A percentile compares a stretch with the other conserved stretches of the same genome.
Conservation (phyloP, 1,284 basidiomycete genomes). For the Tylopilus sp. region DNA sequence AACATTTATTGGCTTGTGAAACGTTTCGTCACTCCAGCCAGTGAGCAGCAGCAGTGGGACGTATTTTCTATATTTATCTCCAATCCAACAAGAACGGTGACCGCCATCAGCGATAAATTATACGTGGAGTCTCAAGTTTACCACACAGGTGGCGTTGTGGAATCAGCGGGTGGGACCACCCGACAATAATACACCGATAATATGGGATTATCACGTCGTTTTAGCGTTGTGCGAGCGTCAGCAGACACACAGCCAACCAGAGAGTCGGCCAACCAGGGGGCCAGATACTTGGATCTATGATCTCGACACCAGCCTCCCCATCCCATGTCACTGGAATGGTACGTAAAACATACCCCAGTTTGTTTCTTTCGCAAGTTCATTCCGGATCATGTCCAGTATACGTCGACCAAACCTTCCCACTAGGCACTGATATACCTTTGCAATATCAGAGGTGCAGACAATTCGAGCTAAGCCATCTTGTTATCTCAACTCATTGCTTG, state of each 20-base stretch:
- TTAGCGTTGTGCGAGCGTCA: slow-evolving; percentile 44
- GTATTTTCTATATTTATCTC: slow-evolving; percentile 63
- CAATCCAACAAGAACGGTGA: slow-evolving; percentile 54
- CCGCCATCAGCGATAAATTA: slow-evolving; percentile 15
- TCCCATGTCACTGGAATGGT: slow-evolving; percentile 52
- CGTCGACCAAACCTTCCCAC: slow-evolving; percentile 49
- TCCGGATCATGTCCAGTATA: slow-evolving; percentile 45
- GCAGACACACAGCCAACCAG: slow-evolving; percentile 2
- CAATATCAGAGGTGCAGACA: slow-evolving; percentile 47
- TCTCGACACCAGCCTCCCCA: slow-evolving; percentile 50
- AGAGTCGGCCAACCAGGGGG: slow-evolving; percentile 2
- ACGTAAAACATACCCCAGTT: slow-evolving; percentile 15
- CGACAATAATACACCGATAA: slow-evolving; percentile 38
- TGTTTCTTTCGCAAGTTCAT: slow-evolving; percentile 11
- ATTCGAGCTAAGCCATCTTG: neutral
- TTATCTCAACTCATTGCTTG: slow-evolving; percentile 11
- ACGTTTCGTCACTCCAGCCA: slow-evolving; percentile 36
- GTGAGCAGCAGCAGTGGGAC: slow-evolving; percentile 41
- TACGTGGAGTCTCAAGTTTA: slow-evolving; percentile 7
- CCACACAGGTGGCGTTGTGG: slow-evolving; percentile 59
- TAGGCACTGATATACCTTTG: slow-evolving; percentile 31
- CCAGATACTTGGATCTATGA: slow-evolving; percentile 57
- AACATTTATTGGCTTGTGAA: slow-evolving; percentile 62
- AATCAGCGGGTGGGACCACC: slow-evolving; percentile 47
- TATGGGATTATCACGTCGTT: slow-evolving; percentile 79